Evolutionary conservation across 2,329 filamentous ascomycete species (phyloP).

Genomic region (Cucurbitaria berberidis): DNA sequence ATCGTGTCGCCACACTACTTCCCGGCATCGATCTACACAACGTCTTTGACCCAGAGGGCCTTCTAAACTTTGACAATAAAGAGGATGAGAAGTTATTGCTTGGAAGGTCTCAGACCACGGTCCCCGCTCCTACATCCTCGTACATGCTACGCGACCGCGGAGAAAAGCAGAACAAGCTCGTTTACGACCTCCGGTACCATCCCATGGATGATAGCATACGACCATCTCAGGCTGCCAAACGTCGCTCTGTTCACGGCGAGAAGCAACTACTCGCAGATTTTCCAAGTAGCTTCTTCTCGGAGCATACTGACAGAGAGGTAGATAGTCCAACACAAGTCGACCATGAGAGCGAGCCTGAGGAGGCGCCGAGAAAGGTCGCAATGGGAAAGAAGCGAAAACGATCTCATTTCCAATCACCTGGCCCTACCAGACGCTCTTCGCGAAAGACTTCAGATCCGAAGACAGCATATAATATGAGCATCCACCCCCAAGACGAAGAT

Average conservation of each 20-base stretch:
- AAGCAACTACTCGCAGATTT: not conserved
- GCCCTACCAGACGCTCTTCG: constrained; percentile 30
- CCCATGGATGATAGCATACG: constrained; percentile 41
- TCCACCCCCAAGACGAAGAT: constrained; percentile 40
- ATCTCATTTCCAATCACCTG: not conserved
- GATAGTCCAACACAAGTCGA: constrained; percentile 1
- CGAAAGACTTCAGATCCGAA: constrained; percentile 24
- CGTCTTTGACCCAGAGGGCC: constrained; percentile 7
- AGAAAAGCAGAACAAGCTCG: constrained; percentile 21
- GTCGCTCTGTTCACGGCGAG: constrained; percentile 30
- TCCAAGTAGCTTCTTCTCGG: constrained; percentile 3
- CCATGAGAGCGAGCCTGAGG: constrained; percentile 10
- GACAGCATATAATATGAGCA: constrained; percentile 31
- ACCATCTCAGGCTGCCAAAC: constrained; percentile 36
- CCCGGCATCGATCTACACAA: constrained; percentile 20
- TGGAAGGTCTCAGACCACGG: constrained; percentile 4
- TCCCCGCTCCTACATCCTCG: constrained; percentile 11
- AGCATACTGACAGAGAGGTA: constrained; percentile 3
- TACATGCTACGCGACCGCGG: constrained; percentile 19
- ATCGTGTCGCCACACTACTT: constrained; percentile 8
- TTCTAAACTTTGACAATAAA: not conserved
- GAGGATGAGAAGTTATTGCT: not conserved
- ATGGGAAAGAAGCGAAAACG: constrained; percentile 19
- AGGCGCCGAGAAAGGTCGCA: not conserved
- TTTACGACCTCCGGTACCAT: constrained; percentile 43